Conservation (phyloP, 169 alveolate genomes). For the Plasmodium chabaudi region DNA sequence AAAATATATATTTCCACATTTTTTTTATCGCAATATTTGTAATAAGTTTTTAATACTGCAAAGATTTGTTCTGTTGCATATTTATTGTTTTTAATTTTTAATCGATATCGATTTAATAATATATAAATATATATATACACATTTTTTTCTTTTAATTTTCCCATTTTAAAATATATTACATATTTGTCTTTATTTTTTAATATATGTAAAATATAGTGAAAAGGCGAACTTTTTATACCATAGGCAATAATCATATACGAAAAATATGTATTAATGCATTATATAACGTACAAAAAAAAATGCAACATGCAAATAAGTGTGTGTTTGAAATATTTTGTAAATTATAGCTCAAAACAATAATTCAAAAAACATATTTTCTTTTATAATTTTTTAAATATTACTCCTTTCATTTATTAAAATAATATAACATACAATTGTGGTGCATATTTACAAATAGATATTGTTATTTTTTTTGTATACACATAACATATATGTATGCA, state of each 20-base stretch:
- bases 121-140: too few species aligned
- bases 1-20: background rate
- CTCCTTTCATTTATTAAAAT: background rate
- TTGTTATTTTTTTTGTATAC: background rate
- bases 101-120: background rate
- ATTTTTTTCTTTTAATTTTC: too few species aligned
- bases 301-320: slow-evolving; percentile 28
- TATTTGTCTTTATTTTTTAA: too few species aligned
- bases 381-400: background rate
- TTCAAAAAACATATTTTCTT: background rate
- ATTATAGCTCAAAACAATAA: slow-evolving; percentile 19
- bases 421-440: background rate
- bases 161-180: too few species aligned
- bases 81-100: slow-evolving; percentile 2
- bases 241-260: slow-evolving; percentile 14
- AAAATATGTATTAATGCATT: slow-evolving; percentile 1
- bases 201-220: too few species aligned
- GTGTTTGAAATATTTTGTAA: slow-evolving; percentile 5
- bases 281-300: slow-evolving; percentile 1
- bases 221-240: background rate
- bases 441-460: background rate
- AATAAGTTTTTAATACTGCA: background rate
- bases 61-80: slow-evolving; percentile 2
- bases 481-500: background rate
- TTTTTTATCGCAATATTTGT: background rate